These are phyloP conservation scores for Ogataea saltuana DNA, from an alignment of 805 yeast species.

Conservation along the genomic window DNA sequence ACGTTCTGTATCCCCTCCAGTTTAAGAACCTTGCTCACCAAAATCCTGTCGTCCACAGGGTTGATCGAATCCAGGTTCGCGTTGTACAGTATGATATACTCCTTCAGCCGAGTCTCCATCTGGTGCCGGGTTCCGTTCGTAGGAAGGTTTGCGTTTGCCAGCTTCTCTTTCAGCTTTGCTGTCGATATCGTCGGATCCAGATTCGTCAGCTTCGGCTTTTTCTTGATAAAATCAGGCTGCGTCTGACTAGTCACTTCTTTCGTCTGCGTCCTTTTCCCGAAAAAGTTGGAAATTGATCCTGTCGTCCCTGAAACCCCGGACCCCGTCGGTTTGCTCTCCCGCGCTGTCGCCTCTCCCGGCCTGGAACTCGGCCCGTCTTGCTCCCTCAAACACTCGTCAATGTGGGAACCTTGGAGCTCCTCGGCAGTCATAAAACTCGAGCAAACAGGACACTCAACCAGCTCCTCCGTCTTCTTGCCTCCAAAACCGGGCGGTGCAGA, in stretches of 20 bases:
- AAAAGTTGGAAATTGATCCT: conserved; percentile 18
- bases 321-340: conserved; percentile 20
- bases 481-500: background rate
- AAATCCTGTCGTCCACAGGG: conserved; percentile 58
- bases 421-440: conserved; percentile 51
- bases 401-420: conserved; percentile 57
- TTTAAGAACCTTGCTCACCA: conserved; percentile 56
- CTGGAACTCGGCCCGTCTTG: too few species aligned
- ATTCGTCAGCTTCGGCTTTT: conserved; percentile 50
- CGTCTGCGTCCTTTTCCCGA: conserved; percentile 11
- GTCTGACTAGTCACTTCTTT: conserved; percentile 22
- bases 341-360: conserved; percentile 17
- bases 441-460: conserved; percentile 73
- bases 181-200: conserved; percentile 62
- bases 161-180: conserved; percentile 59
- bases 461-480: conserved; percentile 21
- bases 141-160: conserved; percentile 55
- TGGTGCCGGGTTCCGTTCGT: conserved; percentile 62
- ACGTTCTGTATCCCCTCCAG: conserved; percentile 58
- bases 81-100: conserved; percentile 76
- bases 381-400: conserved; percentile 55
- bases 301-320: conserved; percentile 2
- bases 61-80: conserved; percentile 73
- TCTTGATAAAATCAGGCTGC: conserved; percentile 24
- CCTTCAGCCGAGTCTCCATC: conserved; percentile 70